Conservation (phyloP, 164 flowering plant species). For the Dillenia turbinata region DNA sequence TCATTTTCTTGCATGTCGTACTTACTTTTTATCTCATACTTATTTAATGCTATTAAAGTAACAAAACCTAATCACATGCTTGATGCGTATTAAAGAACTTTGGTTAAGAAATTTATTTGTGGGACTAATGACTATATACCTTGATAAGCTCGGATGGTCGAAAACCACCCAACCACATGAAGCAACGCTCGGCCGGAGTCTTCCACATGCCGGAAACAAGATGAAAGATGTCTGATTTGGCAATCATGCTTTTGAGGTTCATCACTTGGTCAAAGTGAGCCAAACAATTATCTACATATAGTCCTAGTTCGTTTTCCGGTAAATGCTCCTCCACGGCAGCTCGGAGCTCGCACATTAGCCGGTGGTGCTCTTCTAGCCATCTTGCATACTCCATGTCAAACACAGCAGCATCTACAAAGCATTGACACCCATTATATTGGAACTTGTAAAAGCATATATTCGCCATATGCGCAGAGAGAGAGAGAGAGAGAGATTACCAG, state of each 20-base stretch:
- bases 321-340: slow-evolving; percentile 87
- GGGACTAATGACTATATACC: slow-evolving; percentile 30
- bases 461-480: too few species aligned
- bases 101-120: too few species aligned
- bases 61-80: too few species aligned
- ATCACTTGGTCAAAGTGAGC: slow-evolving; percentile 74
- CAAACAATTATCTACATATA: slow-evolving; percentile 72
- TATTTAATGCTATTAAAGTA: too few species aligned
- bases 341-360: slow-evolving; percentile 81
- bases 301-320: slow-evolving; percentile 75
- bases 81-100: too few species aligned
- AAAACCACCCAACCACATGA: slow-evolving; percentile 98
- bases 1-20: too few species aligned
- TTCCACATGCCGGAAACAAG: slow-evolving; percentile 94
- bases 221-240: slow-evolving; percentile 84
- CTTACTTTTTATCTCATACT: too few species aligned
- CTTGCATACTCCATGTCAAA: slow-evolving; percentile 91
- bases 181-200: slow-evolving; percentile 96
- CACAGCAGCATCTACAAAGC: slow-evolving; percentile 56
- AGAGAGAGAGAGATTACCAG: slow-evolving; percentile 35
- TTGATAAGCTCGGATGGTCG: slow-evolving; percentile 94
- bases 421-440: too few species aligned
- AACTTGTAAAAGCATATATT: too few species aligned
- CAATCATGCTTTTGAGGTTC: slow-evolving; percentile 64
- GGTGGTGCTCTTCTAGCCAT: slow-evolving; percentile 95